Base-by-base conservation (phyloP, 495 filamentous ascomycete genomes). In the Articulospora tetracladia region DNA sequence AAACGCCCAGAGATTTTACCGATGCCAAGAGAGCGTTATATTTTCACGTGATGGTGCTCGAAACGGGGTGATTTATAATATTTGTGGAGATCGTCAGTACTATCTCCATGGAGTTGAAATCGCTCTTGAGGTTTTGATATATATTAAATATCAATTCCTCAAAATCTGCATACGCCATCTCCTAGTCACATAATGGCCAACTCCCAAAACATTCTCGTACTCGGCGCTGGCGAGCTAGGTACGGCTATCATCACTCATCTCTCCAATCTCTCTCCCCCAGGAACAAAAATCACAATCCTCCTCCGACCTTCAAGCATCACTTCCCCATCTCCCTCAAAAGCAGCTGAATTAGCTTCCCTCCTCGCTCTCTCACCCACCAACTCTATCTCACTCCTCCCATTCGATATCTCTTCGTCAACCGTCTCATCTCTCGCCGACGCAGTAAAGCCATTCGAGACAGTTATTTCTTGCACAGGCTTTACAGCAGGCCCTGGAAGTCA, bases 151-250 rank as follows among this genome's bases (percentile, higher is more conserved):
- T n/a, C n/a, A n/a, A n/a, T n/a, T n/a, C n/a, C n/a, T n/a, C n/a
- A n/a, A n/a, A n/a, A n/a, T n/a, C n/a, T n/a, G n/a, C n/a, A n/a
- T n/a, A n/a, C n/a, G n/a, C n/a, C n/a, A n/a, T n/a, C n/a, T 39
- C n/a, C n/a, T n/a, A 39, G 10, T 39, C 10, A 39, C n/a, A 10
- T 39, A 39, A n/a, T n/a, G n/a, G n/a, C n/a, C n/a, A n/a, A n/a
- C 39, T 22, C 57, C 22, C 3, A 57, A 24, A 68, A 66, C 23
- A 82, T 85, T 65, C 82, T 87, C 59, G 69, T 87, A 34, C 72
- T 89, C 62, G 84, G 84, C 55, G 79, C 79, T 39, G 84, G 84
- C 54, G 84, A 87, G 66, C 77, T 88, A 27, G 85, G 84, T 53
- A 69, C 71, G 12, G 69, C 83, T 12, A 74, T 87, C 57, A 68